Conservation (phyloP, 2,329 filamentous ascomycete species). For the Aspergillus pseudotamarii region DNA sequence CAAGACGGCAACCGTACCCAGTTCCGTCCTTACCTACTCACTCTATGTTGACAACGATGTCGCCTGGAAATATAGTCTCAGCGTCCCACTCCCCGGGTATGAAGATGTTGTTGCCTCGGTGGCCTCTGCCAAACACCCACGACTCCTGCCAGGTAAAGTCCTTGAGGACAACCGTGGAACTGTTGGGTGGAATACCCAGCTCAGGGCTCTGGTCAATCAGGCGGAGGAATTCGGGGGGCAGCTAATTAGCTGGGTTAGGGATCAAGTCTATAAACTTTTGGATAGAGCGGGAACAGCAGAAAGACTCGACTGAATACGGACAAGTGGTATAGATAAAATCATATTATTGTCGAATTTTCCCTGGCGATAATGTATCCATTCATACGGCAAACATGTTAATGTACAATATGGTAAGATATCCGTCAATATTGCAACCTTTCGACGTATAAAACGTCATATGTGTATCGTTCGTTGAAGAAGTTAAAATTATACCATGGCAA, state of each 20-base stretch:
- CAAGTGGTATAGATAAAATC: neutral
- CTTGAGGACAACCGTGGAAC: constrained; percentile 31
- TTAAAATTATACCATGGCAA: constrained; percentile 1
- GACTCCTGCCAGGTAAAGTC: constrained; percentile 35
- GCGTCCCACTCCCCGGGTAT: constrained; percentile 33
- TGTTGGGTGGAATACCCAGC: constrained; percentile 24
- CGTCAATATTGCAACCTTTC: neutral
- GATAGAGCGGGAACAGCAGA: constrained; percentile 20
- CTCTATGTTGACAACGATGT: constrained; percentile 81
- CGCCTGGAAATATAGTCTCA: constrained; percentile 64
- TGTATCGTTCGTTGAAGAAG: neutral
- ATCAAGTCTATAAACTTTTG: constrained; percentile 20
- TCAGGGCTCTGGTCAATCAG: constrained; percentile 23
- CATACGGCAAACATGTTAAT: neutral
- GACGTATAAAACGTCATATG: neutral
- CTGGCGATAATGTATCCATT: neutral
- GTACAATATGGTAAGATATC: neutral
- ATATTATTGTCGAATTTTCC: neutral
- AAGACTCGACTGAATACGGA: constrained; percentile 19
- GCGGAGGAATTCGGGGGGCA: constrained; percentile 20
- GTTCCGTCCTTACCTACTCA: constrained; percentile 74
- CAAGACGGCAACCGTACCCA: constrained; percentile 21
- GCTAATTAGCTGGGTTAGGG: constrained; percentile 12
- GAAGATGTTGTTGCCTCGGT: constrained; percentile 7
- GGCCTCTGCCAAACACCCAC: constrained; percentile 11